Percentiles rank a stretch among this genome's conserved stretches.
These are phyloP conservation scores for Medicago arabica DNA, from an alignment of 306 rosid species.

Conservation along the genomic window DNA sequence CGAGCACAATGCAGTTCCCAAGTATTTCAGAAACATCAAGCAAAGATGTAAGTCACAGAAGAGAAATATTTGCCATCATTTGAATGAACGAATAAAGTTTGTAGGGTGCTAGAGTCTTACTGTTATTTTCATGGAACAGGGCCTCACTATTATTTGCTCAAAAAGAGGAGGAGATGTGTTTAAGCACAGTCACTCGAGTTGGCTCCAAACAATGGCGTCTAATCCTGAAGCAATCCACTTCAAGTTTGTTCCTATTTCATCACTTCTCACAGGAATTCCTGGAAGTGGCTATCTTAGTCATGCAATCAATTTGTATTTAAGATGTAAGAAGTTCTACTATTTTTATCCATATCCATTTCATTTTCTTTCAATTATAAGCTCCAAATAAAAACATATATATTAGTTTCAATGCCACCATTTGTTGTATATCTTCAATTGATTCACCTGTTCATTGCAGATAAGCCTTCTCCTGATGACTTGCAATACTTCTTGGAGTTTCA, in stretches of 20 bases:
- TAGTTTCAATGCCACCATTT: no score
- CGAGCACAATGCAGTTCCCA: constrained; percentile 79
- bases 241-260: constrained; percentile 88
- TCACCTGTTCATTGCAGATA: constrained; percentile 66
- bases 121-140: constrained; percentile 55
- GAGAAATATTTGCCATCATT: constrained; percentile 35
- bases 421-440: no score
- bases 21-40: constrained; percentile 87
- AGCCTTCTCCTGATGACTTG: constrained; percentile 84
- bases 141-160: constrained; percentile 73
- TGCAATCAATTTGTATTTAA: constrained; percentile 93
- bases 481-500: constrained; percentile 94
- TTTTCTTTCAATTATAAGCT: no score
- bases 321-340: constrained; percentile 74
- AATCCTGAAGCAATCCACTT: constrained; percentile 82
- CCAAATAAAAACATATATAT: no score
- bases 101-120: not conserved
- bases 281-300: constrained; percentile 98
- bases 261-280: constrained; percentile 85
- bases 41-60: constrained; percentile 81
- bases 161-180: constrained; percentile 87
- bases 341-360: no score
- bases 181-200: constrained; percentile 73
- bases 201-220: constrained; percentile 88
- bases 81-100: constrained; percentile 23